Percentiles rank a stretch among this genome's conserved stretches.
Conservation (phyloP, 2,329 filamentous ascomycete species). For the Gaeumannomyces sp. region DNA sequence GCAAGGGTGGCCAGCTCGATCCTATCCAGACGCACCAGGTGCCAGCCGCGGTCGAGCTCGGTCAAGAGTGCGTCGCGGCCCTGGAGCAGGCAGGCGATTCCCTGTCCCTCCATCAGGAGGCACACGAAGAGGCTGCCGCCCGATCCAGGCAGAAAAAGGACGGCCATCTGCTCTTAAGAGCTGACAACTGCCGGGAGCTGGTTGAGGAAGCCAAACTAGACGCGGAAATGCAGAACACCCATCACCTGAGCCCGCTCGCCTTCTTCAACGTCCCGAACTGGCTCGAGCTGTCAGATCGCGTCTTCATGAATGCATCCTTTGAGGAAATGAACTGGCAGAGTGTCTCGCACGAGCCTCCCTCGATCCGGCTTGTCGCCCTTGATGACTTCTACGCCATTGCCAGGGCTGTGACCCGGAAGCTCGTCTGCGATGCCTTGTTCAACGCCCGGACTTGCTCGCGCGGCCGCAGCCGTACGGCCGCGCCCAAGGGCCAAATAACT, state of each 20-base stretch:
- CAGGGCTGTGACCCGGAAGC: slow-evolving; percentile 60
- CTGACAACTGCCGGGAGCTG: slow-evolving; percentile 18
- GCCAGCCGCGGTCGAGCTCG: slow-evolving; percentile 65
- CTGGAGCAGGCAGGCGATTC: slow-evolving; percentile 65
- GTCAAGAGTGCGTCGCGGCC: slow-evolving; percentile 54
- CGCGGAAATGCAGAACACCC: slow-evolving; percentile 11
- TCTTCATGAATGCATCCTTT: slow-evolving; percentile 70
- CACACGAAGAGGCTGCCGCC: slow-evolving; percentile 51
- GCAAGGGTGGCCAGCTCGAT: slow-evolving; percentile 24
- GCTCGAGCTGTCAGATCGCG: slow-evolving; percentile 54
- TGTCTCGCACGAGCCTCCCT: slow-evolving; percentile 55
- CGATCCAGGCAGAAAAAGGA: slow-evolving; percentile 44
- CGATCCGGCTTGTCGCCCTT: slow-evolving; percentile 69
- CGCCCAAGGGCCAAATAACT: slow-evolving; percentile 51
- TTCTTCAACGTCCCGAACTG: slow-evolving; percentile 56
- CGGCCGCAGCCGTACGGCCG: slow-evolving; percentile 61
- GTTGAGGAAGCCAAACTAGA: slow-evolving; percentile 12
- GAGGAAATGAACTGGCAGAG: slow-evolving; percentile 62
- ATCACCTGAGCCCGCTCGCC: slow-evolving; percentile 39
- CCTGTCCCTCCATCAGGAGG: slow-evolving; percentile 58
- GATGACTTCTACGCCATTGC: slow-evolving; percentile 66
- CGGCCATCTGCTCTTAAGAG: slow-evolving; percentile 59
- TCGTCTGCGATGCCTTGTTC: slow-evolving; percentile 60
- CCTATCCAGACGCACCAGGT: slow-evolving; percentile 47
- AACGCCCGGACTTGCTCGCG: slow-evolving; percentile 35